Evolutionary conservation across 768 basidiomycete genomes (phyloP), one percentile per base, ranked within the genome.

Genomic region (Collybiopsis luxurians): DNA sequence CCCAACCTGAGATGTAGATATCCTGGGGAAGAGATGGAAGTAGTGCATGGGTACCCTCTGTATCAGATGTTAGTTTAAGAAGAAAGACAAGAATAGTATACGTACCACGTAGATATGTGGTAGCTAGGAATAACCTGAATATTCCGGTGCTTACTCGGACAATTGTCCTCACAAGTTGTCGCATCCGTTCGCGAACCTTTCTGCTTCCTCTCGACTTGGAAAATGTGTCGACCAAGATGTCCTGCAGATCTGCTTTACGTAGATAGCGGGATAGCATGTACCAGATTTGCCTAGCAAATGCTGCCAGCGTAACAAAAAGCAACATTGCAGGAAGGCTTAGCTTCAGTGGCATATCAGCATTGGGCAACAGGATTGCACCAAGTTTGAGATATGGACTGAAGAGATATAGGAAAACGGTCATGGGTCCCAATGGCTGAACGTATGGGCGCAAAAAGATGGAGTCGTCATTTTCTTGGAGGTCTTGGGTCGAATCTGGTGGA

Each of bases 201-300:
- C 79, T 40, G 44, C 72, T 79, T 54, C 78, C 54, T 47, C 23
- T 55, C 15, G 44, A 45, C 0, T 38, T 76, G 17, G 84, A 81
- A 65, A 89, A 82, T 0, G 82, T 75, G 60, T 87, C 80, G 17
- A 85, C 63, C 50, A 90, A 65, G 40, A 90, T 74, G 59, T 89
- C 88, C 66, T 89, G 84, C 36, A 85, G 67, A 59, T 87, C 83
- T 30, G 79, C 75, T 67, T 82, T 80, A 62, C 82, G 81, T 44
- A 88, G 74, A 67, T 91, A 89, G 30, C 85, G 78, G 44, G 85
- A 82, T n/a, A 91, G 79, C 76, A 90, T 80, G 71, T 88, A 90
- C 84, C 86, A 88, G 48, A 91, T 71, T 61, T 89, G 87, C 50
- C 86, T 74, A 38, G 83, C 76, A 59, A 87, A 81, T 30, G 78